Base-by-base conservation (phyloP, 768 basidiomycete genomes). In the Termitomyces sp. region DNA sequence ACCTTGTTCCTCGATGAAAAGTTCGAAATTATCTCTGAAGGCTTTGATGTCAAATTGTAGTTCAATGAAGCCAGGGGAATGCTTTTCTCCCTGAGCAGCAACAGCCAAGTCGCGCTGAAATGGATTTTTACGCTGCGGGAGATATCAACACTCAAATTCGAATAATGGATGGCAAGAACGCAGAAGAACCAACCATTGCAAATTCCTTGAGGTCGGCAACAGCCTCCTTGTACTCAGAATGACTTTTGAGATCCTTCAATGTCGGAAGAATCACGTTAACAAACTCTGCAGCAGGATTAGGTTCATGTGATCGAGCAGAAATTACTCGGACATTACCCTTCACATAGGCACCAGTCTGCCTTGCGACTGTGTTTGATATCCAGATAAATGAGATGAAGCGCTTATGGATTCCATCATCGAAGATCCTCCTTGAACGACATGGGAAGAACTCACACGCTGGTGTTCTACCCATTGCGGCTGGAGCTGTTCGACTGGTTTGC, bases 211-310 rank as follows among this genome's bases (percentile, higher is more conserved):
- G 56, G 41, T 55, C 58, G 11, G 49, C 43, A 2, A 28, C 39
- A 0, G 53, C 58, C 32, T 52, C 52, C n/a, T 30, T 59, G 25
- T 47, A 57, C 9, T 57, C 56, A 17, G 39, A 8, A 8, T 53
- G 14, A 16, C 34, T 41, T 14, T 43, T 34, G 11, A 57, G 28
- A 21, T 54, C 50, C 23, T 57, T 58, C 8, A 62, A 49, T 17
- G 28, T 49, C 2, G 58, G 59, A 43, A 62, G 46, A 39, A 59
- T 56, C 14, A 59, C 58, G 28, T 61, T 49, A 16, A 59, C 51
- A 35, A 57, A 57, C 23, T 57, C 58, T 55, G 34, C 27, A 37
- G 40, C n/a, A 44, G n/a, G 17, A 25, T 27, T 6, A 55, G 42
- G 14, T 0, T 37, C 23, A 47, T 25, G 7, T 30, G 14, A 19